Conservation (phyloP, 1,139 yeast species). For the Lodderomyces parapsilosis region DNA sequence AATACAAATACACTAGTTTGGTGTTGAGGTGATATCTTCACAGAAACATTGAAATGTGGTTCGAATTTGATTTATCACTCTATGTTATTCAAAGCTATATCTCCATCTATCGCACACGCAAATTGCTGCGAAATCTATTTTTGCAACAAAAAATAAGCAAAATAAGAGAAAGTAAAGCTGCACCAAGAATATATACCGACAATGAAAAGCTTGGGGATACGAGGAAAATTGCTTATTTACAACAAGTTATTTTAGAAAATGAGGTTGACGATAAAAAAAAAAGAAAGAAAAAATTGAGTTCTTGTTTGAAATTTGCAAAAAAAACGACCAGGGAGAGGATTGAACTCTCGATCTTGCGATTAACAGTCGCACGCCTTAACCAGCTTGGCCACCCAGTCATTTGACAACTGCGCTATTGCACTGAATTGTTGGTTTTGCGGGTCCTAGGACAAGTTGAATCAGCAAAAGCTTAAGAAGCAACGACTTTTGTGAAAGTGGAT, state of each 20-base stretch:
- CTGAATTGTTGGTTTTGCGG: neutral
- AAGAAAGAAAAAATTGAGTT: neutral
- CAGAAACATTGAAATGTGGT: no score
- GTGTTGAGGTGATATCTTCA: no score
- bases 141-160: neutral
- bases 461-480: neutral
- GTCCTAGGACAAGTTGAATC: neutral
- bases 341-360: conserved; percentile 3
- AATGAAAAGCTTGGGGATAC: no score
- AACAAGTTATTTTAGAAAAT: no score
- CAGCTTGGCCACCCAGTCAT: conserved; percentile 3
- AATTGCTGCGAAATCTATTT: neutral
- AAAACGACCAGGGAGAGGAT: conserved; percentile 3
- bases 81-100: neutral
- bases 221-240: no score
- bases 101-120: neutral
- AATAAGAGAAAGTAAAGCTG: neutral
- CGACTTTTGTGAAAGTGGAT: no score
- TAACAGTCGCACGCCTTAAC: conserved; percentile 3
- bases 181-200: no score
- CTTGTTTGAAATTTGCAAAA: neutral
- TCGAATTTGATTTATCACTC: no score
- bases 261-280: neutral
- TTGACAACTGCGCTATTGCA: conserved; percentile 1
- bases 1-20: no score